Evolutionary conservation across 805 yeast species (phyloP).

Genomic region (Sporopachydermia lactativora): DNA sequence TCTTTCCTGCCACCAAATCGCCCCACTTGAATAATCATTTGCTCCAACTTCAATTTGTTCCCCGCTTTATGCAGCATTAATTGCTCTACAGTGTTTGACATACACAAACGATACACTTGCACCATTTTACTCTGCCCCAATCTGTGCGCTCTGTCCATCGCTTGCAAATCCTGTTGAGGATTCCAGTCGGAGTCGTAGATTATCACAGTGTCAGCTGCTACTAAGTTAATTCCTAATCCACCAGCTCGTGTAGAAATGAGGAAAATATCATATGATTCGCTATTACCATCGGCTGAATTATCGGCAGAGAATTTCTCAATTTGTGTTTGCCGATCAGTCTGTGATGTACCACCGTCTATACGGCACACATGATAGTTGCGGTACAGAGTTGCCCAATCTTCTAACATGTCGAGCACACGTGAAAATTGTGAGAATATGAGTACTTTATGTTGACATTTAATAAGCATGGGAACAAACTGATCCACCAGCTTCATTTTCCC

Average conservation of each 20-base stretch:
- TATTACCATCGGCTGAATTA: constrained; percentile 15
- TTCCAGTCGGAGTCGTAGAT: constrained; percentile 94
- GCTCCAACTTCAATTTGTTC: constrained; percentile 66
- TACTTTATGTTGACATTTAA: constrained; percentile 45
- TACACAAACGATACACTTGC: constrained; percentile 61
- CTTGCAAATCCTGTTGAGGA: constrained; percentile 93
- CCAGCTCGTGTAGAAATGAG: constrained; percentile 87
- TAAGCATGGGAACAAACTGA: constrained; percentile 40
- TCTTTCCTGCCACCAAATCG: constrained; percentile 31
- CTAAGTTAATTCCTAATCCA: constrained; percentile 80
- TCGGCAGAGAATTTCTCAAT: constrained; percentile 36
- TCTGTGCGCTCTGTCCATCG: constrained; percentile 90
- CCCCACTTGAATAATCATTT: constrained; percentile 58
- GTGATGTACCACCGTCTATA: constrained; percentile 65
- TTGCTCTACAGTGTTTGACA: constrained; percentile 74
- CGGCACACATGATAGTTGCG: constrained; percentile 36
- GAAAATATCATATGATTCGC: constrained; percentile 33
- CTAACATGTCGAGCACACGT: constrained; percentile 62
- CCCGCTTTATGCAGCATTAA: constrained; percentile 66
- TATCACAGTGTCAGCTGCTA: constrained; percentile 81
- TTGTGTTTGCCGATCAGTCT: constrained; percentile 48
- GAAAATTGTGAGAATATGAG: constrained; percentile 84
- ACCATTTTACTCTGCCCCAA: constrained; percentile 86
- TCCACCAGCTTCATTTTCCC: constrained; percentile 63
- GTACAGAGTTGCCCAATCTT: constrained; percentile 49